Conservation (phyloP, 768 basidiomycete species). For the Naganishia vaughanmartiniae region DNA sequence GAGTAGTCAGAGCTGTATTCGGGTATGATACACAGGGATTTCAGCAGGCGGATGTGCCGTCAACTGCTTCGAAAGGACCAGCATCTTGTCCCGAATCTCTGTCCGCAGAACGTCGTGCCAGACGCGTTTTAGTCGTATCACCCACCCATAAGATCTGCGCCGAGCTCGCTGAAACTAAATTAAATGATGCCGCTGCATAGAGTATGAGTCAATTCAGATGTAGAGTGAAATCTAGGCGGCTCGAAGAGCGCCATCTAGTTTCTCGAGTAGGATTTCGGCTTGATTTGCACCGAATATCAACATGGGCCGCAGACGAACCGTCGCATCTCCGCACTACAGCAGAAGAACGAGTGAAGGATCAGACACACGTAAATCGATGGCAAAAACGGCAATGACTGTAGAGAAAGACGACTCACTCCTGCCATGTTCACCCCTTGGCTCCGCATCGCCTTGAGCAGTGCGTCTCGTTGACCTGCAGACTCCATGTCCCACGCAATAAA, state of each 20-base stretch:
- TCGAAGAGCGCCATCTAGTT: background rate
- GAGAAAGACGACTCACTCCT: constrained; percentile 35
- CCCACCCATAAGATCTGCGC: no score
- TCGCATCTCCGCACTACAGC: constrained; percentile 1
- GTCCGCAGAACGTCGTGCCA: no score
- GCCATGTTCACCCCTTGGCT: constrained; percentile 52
- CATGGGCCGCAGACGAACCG: constrained; percentile 47
- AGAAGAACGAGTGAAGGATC: background rate
- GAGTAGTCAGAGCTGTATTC: no score
- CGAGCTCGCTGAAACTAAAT: no score
- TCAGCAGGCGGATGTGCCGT: no score
- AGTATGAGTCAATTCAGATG: no score
- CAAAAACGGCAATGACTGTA: no score
- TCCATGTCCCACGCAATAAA: constrained; percentile 53
- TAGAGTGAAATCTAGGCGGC: background rate
- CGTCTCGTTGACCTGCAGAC: constrained; percentile 42
- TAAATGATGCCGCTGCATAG: no score
- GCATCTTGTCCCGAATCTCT: no score
- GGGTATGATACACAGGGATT: no score
- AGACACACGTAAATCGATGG: background rate
- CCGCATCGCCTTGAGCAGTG: constrained; percentile 48
- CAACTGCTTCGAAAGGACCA: no score
- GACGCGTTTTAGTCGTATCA: no score
- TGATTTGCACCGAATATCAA: constrained; percentile 52
- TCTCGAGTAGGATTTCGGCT: constrained; percentile 40